Base-by-base conservation (phyloP, 75 land plant species). In the Chamaecyparis obtusa region DNA sequence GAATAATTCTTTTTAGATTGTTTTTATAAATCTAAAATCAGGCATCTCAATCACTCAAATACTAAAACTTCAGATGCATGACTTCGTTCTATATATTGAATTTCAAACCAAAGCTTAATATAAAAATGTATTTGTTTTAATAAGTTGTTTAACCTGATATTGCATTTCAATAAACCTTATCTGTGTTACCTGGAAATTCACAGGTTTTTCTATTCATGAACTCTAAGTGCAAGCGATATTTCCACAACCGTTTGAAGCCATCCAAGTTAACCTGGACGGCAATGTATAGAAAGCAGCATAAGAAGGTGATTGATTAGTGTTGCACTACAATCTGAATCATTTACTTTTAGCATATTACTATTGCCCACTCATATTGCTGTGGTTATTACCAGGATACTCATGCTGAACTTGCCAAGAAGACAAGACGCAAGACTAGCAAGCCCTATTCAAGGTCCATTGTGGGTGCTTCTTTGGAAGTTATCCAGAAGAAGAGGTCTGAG, bases 391-490 rank as follows among this genome's bases (percentile, higher is more conserved):
- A 96, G 98, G 96, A 96, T 67, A 88, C 91, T 69, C 93, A 93
- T 77, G 91, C 91, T 55, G 96, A 94, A 55, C 85, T 95, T 32
- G 95, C 95, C 33, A 96, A 89, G 89, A 95, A 92, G 96, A 94
- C 92, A 93, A 88, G 96, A 19, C 88, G 94, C 13, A 83, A 95
- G 14, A 87, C 92, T 39, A 93, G 84, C 84, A 95, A 96, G 90
- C 93, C 98, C 0, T 95, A 95, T 88, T 95, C 95, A 1, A 89
- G 98, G 89, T 96, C 98, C 39, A 95, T 95, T 84, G 98, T 96
- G 30, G 98, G 96, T 87, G 98, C 98, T 35, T 94, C 98, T 3
- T 79, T 96, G 83, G 98, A 95, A 86, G 96, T 96, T 27, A 96
- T 96, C 77, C 98, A 96, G 91, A 96, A 96, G 88, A 96, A 86